These are phyloP conservation scores for Moesziomyces globuligerus DNA, from an alignment of 1,284 basidiomycete species.

Conservation along the genomic window DNA sequence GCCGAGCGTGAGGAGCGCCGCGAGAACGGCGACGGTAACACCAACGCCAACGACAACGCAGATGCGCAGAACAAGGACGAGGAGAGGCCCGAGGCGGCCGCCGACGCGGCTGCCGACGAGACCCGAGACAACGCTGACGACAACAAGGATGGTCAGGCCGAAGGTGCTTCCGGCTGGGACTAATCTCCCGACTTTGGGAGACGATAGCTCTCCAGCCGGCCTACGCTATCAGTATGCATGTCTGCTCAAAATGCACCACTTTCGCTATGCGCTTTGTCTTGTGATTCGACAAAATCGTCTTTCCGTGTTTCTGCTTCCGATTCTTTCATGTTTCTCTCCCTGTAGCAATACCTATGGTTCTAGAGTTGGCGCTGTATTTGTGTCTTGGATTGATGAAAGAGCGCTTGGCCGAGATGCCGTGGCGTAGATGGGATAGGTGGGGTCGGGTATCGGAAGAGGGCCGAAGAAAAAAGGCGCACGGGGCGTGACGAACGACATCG, in stretches of 20 bases:
- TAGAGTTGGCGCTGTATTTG: not conserved
- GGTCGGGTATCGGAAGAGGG: conserved; percentile 8
- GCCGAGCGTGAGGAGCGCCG: conserved; percentile 27
- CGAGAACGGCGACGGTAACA: conserved; percentile 24
- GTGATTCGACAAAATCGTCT: too few relatives aligned
- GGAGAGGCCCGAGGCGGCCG: conserved; percentile 3
- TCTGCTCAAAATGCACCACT: too few relatives aligned
- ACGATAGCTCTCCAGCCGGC: too few relatives aligned
- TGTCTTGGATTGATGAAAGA: too few relatives aligned
- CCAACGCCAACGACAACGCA: conserved; percentile 16
- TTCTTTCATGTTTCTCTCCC: not conserved
- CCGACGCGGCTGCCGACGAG: conserved; percentile 9
- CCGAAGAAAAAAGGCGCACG: conserved; percentile 7
- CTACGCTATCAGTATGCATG: not conserved
- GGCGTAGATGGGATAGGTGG: too few relatives aligned
- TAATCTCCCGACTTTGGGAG: not conserved
- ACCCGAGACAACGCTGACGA: conserved; percentile 7
- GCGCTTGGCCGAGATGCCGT: too few relatives aligned
- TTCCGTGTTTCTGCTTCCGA: too few relatives aligned
- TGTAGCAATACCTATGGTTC: not conserved
- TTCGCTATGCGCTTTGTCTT: too few relatives aligned
- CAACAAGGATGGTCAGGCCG: conserved; percentile 11
- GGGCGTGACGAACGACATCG: conserved; percentile 5
- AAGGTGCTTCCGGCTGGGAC: conserved; percentile 10
- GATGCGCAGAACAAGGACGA: conserved; percentile 18